A percentile compares a stretch with the other conserved stretches of the same genome.
Conservation (phyloP, 805 yeast genomes). For the Sugiyamaella boreocaroliniensis region DNA sequence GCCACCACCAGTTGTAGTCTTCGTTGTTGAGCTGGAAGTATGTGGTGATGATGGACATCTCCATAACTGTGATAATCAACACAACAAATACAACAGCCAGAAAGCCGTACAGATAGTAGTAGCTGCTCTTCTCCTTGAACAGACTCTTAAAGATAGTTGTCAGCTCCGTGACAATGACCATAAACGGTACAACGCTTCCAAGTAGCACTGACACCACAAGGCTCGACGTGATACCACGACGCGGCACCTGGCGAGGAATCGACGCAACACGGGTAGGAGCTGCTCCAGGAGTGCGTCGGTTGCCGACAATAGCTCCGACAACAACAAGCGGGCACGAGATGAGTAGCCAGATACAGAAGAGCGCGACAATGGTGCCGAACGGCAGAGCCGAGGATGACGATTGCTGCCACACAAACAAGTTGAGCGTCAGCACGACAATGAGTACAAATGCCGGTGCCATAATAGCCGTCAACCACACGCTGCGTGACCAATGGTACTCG, state of each 20-base stretch:
- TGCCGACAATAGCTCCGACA: conserved; percentile 52
- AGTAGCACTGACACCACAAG: conserved; percentile 23
- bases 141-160: conserved; percentile 64
- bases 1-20: conserved; percentile 76
- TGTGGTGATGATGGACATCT: conserved; percentile 63
- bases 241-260: conserved; percentile 32
- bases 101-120: conserved; percentile 76
- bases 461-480: conserved; percentile 28
- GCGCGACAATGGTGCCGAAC: conserved; percentile 60
- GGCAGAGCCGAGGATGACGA: conserved; percentile 74
- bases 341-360: conserved; percentile 53
- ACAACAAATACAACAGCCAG: conserved; percentile 54
- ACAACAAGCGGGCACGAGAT: conserved; percentile 71
- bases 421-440: conserved; percentile 47
- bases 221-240: conserved; percentile 13
- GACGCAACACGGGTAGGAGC: conserved; percentile 23
- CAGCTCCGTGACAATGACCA: conserved; percentile 73
- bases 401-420: conserved; percentile 67
- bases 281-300: conserved; percentile 17
- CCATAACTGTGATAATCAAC: conserved; percentile 56
- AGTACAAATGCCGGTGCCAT: conserved; percentile 37
- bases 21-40: conserved; percentile 54
- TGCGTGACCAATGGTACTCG: conserved; percentile 25
- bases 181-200: conserved; percentile 73
- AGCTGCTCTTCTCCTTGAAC: conserved; percentile 75